Evolutionary conservation across 345 rosid genomes (phyloP).

Genomic region (Erysimum cheiranthoides): DNA sequence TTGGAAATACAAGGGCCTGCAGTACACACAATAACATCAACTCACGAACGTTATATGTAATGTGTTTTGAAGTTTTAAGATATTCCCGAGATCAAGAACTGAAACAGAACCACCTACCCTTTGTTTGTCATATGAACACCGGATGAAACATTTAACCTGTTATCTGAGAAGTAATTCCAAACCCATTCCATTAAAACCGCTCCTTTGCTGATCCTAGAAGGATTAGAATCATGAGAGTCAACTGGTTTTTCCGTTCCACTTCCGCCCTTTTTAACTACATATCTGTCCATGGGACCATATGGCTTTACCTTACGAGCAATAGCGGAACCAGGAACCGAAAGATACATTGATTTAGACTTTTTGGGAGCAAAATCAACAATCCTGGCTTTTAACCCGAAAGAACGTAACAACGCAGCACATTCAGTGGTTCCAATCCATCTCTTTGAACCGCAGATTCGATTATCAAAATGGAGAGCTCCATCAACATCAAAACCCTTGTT

Average conservation of each 20-base stretch:
- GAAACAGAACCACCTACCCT: constrained; percentile 53
- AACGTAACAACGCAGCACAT: constrained; percentile 77
- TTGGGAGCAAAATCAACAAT: constrained; percentile 79
- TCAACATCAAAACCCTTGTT: constrained; percentile 67
- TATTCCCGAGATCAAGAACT: background rate
- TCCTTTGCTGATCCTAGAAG: constrained; percentile 46
- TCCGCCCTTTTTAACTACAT: constrained; percentile 39
- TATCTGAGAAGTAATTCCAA: constrained; percentile 75
- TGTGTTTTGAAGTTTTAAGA: constrained; percentile 1
- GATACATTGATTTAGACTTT: constrained; percentile 54
- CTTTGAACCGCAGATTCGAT: constrained; percentile 55
- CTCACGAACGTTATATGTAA: constrained; percentile 16
- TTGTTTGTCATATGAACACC: constrained; percentile 57
- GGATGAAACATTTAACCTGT: constrained; percentile 40
- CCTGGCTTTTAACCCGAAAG: constrained; percentile 76
- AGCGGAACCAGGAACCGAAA: constrained; percentile 71
- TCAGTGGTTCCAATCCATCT: constrained; percentile 78
- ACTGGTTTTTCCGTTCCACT: constrained; percentile 21
- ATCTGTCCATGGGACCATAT: constrained; percentile 78
- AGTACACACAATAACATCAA: constrained; percentile 28
- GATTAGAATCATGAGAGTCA: constrained; percentile 28
- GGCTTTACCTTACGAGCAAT: constrained; percentile 50
- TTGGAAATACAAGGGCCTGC: constrained; percentile 86
- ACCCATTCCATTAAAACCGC: constrained; percentile 75
- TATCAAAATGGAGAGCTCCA: constrained; percentile 67